Conservation (phyloP, 192 early-diverging fungal species). For the Entomortierella chlamydospora region DNA sequence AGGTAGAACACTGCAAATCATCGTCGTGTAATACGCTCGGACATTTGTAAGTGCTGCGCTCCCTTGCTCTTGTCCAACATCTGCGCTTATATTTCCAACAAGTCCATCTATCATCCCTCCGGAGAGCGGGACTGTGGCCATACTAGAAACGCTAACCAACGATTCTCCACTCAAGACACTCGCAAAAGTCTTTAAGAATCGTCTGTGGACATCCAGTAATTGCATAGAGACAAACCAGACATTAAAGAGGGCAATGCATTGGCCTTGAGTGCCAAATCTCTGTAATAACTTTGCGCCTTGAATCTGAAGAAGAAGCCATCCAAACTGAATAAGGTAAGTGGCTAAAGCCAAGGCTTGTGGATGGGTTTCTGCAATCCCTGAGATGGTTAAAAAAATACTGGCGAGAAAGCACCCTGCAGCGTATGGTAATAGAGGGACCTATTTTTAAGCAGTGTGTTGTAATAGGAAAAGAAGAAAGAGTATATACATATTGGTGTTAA, state of each 20-base stretch:
- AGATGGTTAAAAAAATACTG: conserved; percentile 40
- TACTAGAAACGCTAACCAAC: not conserved
- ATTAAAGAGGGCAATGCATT: conserved; percentile 24
- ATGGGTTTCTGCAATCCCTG: conserved; percentile 45
- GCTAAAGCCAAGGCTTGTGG: conserved; percentile 34
- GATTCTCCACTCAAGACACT: not conserved
- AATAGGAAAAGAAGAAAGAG: not conserved
- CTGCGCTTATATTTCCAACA: not conserved
- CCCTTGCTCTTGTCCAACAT: not conserved
- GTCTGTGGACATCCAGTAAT: conserved; percentile 35
- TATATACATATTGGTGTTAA: not conserved
- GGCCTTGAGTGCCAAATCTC: conserved; percentile 18
- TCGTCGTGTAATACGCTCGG: conserved; percentile 16
- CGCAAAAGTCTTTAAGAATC: conserved; percentile 5
- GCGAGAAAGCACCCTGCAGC: conserved; percentile 45
- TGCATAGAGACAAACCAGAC: conserved; percentile 37
- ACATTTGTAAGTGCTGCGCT: not conserved
- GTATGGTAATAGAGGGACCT: conserved; percentile 43
- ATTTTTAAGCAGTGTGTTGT: not conserved
- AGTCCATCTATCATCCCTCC: not conserved
- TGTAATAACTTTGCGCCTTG: conserved; percentile 31
- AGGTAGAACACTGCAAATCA: conserved; percentile 25
- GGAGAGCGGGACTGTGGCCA: not conserved
- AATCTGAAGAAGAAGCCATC: conserved; percentile 43
- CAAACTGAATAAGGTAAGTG: conserved; percentile 35